These are phyloP conservation scores for Pharus latifolius DNA, from an alignment of 176 grass and related monocot genomes.

Conservation along the genomic window DNA sequence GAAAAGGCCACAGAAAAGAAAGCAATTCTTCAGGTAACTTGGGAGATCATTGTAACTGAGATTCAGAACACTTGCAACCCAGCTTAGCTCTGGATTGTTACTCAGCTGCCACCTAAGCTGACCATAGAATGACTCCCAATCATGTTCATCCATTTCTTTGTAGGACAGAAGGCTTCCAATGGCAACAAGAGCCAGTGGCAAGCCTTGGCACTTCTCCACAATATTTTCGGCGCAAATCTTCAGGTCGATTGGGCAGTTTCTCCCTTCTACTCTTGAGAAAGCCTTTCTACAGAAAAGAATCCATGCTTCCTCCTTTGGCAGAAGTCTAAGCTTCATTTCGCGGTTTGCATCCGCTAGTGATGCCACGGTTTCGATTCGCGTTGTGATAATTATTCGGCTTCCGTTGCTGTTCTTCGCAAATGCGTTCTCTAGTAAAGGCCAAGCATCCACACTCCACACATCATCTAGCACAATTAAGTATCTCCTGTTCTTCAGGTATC, in stretches of 20 bases:
- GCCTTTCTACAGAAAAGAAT: constrained; percentile 25
- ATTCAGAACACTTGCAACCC: constrained; percentile 23
- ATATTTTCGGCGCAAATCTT: constrained; percentile 10
- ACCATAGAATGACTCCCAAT: constrained; percentile 22
- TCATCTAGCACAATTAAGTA: constrained; percentile 42
- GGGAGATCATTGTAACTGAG: constrained; percentile 35
- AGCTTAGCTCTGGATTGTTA: constrained; percentile 26
- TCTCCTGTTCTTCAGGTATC: constrained; percentile 17
- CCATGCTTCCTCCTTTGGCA: constrained; percentile 25
- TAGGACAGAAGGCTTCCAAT: constrained; percentile 37
- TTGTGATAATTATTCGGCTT: constrained; percentile 26
- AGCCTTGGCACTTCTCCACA: constrained; percentile 27
- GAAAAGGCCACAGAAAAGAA: constrained; percentile 31
- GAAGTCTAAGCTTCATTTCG: constrained; percentile 14
- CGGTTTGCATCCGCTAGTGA: neutral
- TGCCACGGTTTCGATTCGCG: constrained; percentile 24
- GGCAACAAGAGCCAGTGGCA: constrained; percentile 36
- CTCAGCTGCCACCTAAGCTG: constrained; percentile 35
- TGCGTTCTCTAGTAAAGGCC: constrained; percentile 15
- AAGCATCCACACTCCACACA: constrained; percentile 34
- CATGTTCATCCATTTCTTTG: constrained; percentile 7
- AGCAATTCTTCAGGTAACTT: constrained; percentile 36
- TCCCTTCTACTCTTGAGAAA: constrained; percentile 9
- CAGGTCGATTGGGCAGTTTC: constrained; percentile 21
- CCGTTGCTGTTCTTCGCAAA: constrained; percentile 15